These are phyloP conservation scores for Monilinia laxa DNA, from an alignment of 2,329 filamentous ascomycete genomes.

Conservation along the genomic window DNA sequence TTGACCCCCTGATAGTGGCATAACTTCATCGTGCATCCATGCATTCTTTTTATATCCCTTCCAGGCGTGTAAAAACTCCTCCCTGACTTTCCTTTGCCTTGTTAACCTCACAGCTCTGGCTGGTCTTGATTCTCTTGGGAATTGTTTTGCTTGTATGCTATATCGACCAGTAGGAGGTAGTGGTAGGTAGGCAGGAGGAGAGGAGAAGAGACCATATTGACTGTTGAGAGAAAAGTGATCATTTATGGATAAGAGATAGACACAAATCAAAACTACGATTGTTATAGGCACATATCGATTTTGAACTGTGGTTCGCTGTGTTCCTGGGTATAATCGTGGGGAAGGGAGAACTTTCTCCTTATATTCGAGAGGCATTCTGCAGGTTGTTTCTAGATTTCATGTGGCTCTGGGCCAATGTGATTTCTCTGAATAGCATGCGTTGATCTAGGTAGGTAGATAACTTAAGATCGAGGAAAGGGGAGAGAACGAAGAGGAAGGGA, in stretches of 20 bases:
- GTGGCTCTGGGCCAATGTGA: not conserved
- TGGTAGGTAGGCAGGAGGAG: not conserved
- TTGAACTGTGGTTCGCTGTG: not conserved
- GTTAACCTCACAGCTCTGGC: not conserved
- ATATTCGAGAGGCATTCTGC: slow-evolving; percentile 1
- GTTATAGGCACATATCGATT: not conserved
- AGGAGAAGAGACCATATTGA: not conserved
- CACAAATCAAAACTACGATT: not conserved
- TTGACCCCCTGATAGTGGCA: slow-evolving; percentile 63
- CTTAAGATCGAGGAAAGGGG: not conserved
- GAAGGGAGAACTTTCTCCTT: slow-evolving; percentile 5
- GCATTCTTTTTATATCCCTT: slow-evolving; percentile 73
- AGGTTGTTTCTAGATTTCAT: not conserved
- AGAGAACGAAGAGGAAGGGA: not conserved
- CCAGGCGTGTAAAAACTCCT: slow-evolving; percentile 52
- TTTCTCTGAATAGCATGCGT: not conserved
- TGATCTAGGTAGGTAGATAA: not conserved
- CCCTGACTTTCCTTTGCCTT: slow-evolving; percentile 23
- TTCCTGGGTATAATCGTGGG: not conserved
- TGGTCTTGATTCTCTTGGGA: slow-evolving; percentile 13
- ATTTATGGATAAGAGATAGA: not conserved
- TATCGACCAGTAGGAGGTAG: slow-evolving; percentile 1
- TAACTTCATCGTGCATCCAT: slow-evolving; percentile 81
- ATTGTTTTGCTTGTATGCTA: slow-evolving; percentile 15
- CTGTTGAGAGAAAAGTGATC: not conserved